Evolutionary conservation across 1,284 basidiomycete genomes (phyloP), one percentile per base, ranked within the genome.

Genomic region (Cystobasidium sp.): DNA sequence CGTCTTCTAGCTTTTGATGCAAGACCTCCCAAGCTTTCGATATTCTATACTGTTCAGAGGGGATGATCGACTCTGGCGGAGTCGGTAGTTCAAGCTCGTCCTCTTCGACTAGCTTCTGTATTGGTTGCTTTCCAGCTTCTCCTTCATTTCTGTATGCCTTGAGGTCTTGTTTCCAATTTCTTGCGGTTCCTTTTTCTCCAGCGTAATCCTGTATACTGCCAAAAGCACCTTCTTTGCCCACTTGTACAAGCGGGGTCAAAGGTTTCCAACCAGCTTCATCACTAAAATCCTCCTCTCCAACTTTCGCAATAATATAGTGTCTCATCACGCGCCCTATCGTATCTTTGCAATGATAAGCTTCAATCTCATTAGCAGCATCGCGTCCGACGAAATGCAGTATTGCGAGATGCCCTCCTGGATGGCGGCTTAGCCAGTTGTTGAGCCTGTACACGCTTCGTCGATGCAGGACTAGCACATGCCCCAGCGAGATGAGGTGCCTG

Each of bases 341-440:
- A 66, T 86, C 83, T 44, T 88, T 87, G 0, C 86, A 86, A 82
- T 99, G 96, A 84, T 94, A 98, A 12, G 93, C 96, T 77, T 93
- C 88, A 59, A 98, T 91, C 83, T 99, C 96, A 84, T 97, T 92
- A 3, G 90, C 88, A 0, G 94, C 96, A 81, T 99, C 95, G 65
- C 96, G 88, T 2, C 97, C 97, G 43, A 97, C 90, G 81, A 96
- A 98, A 84, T 99, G 97, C 39, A 97, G 88, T 76, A 99, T 89
- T 20, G 94, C 88, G 62, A 97, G 89, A 14, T 88, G 84, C 68
- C 96, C 95, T 55, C 96, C 97, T 0, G 96, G 96, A 81, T 99
- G 97, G 3, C 86, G 85, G 3, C 87, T 82, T 22, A 96, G 88
- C 97, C 96, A 97, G 18, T 86, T 84, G 14, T 86, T 86, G 24